Evolutionary conservation across 208 protist species (phyloP).

Genomic region (Leishmania tropica): DNA sequence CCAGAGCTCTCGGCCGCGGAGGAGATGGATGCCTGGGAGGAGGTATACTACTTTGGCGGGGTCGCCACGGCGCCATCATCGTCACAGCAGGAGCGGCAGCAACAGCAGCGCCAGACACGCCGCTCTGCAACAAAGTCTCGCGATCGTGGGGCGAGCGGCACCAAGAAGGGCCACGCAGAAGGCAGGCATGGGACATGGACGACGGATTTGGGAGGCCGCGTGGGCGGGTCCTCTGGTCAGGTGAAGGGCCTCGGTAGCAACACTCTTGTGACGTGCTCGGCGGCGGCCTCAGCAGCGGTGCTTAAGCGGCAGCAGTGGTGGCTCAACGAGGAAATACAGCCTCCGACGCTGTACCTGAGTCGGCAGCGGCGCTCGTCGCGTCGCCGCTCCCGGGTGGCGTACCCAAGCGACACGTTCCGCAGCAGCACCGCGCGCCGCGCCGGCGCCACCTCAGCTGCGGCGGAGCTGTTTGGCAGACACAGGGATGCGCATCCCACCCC

Average conservation of each 20-base stretch:
- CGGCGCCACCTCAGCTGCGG: slow-evolving; percentile 27
- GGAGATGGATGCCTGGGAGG: slow-evolving; percentile 26
- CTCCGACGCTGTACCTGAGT: slow-evolving; percentile 22
- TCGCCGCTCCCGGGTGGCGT: slow-evolving; percentile 13
- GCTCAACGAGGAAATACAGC: slow-evolving; percentile 8
- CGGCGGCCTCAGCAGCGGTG: slow-evolving; percentile 2
- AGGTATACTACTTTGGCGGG: slow-evolving; percentile 24
- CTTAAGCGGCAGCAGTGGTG: slow-evolving; percentile 6
- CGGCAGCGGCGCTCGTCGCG: slow-evolving; percentile 21
- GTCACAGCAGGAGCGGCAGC: neutral
- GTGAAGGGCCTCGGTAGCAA: neutral
- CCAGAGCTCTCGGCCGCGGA: slow-evolving; percentile 30
- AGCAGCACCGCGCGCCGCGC: slow-evolving; percentile 32
- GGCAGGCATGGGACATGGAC: neutral
- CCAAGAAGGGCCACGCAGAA: neutral
- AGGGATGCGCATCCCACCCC: slow-evolving; percentile 1
- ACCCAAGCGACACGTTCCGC: slow-evolving; percentile 16
- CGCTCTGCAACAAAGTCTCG: neutral
- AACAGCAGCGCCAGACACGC: neutral
- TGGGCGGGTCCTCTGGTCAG: neutral
- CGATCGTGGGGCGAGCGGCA: neutral
- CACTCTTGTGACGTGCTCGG: neutral
- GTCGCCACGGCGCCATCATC: neutral
- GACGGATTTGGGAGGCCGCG: neutral
- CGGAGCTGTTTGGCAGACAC: slow-evolving; percentile 11